A percentile compares a stretch with the other conserved stretches of the same genome.
Evolutionary conservation across 2,329 filamentous ascomycete species (phyloP).

Genomic region (Neonectria ditissima): DNA sequence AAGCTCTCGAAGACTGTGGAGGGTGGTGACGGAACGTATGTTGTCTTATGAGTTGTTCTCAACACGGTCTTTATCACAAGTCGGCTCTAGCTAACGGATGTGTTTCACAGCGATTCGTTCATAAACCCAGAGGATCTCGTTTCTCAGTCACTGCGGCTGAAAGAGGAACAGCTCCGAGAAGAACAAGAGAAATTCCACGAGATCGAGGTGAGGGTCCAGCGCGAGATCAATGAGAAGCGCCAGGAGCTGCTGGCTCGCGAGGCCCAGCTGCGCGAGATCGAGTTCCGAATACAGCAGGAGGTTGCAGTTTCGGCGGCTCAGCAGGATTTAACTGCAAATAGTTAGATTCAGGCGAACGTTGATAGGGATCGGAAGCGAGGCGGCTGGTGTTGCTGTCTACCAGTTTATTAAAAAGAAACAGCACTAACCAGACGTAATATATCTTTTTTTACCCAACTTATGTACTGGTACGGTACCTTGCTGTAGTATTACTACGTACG

Average conservation of each 20-base stretch:
- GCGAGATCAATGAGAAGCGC: slow-evolving; percentile 99
- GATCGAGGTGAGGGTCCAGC: slow-evolving; percentile 99
- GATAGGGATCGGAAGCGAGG: no score
- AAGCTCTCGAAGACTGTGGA: slow-evolving; percentile 99
- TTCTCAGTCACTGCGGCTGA: slow-evolving; percentile 96
- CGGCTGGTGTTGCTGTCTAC: no score
- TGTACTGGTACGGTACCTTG: no score
- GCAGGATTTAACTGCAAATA: no score
- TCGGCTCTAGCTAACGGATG: no score
- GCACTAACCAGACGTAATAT: no score
- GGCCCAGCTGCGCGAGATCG: slow-evolving; percentile 98
- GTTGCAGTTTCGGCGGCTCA: slow-evolving; percentile 35
- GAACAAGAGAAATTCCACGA: slow-evolving; percentile 99
- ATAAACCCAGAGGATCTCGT: slow-evolving; percentile 99
- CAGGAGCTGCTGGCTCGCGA: slow-evolving; percentile 97
- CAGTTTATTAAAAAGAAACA: no score
- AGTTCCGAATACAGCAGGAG: slow-evolving; percentile 95
- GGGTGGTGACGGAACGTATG: slow-evolving; percentile 60
- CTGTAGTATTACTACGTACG: no score
- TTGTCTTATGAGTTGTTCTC: slow-evolving; percentile 76
- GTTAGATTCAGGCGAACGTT: no score
- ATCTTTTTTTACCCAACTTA: no score
- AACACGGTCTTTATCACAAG: slow-evolving; percentile 36
- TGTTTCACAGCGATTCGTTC: neutral
- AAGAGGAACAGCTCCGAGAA: slow-evolving; percentile 98